Base-by-base conservation (phyloP, 345 rosid species). In the Eucalyptus sp. region DNA sequence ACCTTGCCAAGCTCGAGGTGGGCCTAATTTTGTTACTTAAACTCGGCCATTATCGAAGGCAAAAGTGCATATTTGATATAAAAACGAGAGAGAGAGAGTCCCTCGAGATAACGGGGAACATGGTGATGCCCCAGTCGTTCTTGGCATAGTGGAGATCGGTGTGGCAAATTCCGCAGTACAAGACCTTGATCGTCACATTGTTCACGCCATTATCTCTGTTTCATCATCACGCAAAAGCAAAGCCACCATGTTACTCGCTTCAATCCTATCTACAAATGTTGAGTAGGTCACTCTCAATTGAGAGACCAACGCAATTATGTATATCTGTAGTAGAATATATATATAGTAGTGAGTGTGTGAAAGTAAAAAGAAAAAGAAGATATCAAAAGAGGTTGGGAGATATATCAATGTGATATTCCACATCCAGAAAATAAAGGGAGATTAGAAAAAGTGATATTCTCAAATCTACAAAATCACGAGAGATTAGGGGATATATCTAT, bases 151-250 rank as follows among this genome's bases (percentile, higher is more conserved):
- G 98, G 83, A 97, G 92, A 89, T 96, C 98, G 15, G 99, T 92
- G 89, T 96, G 98, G 81, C 97, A 97, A 89, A 96, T 95, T 79
- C 98, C 98, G 88, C 97, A 97, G 60, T 92, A 97, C 91, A 95
- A 58, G 37, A 97, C 91, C 92, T 94, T 88, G 86, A 97, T 93
- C 11, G 95, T 94, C 88, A 97, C 98, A 88, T 97, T 96, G 46
- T 95, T 89, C 49, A 87, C 90, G 14, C 98, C 98, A 86, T 93
- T 95, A 43, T 95, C 96, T 89, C 98, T 96, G 95, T 44, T 37
- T 76, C 83, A 10, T 76, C 27, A 41, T 76, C 83, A 2, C 83
- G 41, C 83, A 3, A 76, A 71, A 41, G 8, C 51, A 86, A 17
- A 60, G 51, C 56, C 84, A 54, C 10, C 18, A 13, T 51, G 46